Evolutionary conservation across 2,329 filamentous ascomycete genomes (phyloP).

Genomic region (Albophoma yamanashiensis): DNA sequence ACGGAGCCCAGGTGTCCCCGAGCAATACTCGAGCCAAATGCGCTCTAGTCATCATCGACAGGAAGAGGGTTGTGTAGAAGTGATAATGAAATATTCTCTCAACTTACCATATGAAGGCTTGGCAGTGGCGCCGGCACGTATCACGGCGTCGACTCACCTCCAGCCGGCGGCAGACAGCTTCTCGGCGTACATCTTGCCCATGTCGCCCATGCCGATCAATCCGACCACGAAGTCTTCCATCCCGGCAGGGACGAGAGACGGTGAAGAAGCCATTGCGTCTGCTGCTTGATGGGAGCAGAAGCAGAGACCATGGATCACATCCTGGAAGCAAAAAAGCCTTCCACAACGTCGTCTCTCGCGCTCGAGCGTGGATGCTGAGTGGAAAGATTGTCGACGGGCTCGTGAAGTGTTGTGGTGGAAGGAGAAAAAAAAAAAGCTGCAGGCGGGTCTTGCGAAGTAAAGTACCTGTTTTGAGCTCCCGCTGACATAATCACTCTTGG

Average conservation of each 20-base stretch:
- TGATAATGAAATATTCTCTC: neutral
- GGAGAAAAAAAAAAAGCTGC: constrained; percentile 5
- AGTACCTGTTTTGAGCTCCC: neutral
- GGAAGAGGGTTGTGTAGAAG: constrained; percentile 9
- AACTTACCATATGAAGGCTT: constrained; percentile 24
- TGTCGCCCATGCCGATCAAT: constrained; percentile 98
- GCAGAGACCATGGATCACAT: constrained; percentile 16
- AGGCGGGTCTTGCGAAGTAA: neutral
- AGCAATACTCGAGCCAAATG: constrained; percentile 99
- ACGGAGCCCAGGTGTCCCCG: constrained; percentile 52
- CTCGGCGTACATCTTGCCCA: constrained; percentile 97
- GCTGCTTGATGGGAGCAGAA: constrained; percentile 12
- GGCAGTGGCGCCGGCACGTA: constrained; percentile 4
- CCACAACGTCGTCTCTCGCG: neutral
- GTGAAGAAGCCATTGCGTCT: constrained; percentile 18
- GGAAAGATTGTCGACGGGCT: neutral
- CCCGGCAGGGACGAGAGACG: constrained; percentile 21
- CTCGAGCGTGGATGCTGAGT: neutral
- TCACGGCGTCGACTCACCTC: constrained; percentile 52
- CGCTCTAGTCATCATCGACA: constrained; percentile 98
- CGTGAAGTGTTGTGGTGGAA: neutral
- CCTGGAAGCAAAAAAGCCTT: constrained; percentile 3
- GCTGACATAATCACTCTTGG: constrained; percentile 5
- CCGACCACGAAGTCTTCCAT: constrained; percentile 71
- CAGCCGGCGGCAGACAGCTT: constrained; percentile 84